Conservation (phyloP, 208 protist genomes). For the Leishmania braziliensis region DNA sequence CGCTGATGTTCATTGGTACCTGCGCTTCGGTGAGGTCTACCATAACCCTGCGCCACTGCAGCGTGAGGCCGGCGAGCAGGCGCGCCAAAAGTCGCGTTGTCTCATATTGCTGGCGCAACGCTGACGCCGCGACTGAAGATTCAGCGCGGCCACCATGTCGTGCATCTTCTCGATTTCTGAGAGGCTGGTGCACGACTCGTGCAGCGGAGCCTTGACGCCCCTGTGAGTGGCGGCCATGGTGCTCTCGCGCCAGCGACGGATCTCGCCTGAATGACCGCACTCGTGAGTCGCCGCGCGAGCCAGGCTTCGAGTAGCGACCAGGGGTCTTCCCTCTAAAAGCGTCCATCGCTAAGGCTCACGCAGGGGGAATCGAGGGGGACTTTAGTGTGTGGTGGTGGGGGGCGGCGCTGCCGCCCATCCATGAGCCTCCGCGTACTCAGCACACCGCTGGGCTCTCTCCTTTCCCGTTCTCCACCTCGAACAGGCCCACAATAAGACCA, state of each 20-base stretch:
- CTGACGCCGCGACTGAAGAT: slow-evolving; percentile 1
- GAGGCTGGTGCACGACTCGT: not conserved
- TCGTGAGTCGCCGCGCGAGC: not conserved
- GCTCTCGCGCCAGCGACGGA: not conserved
- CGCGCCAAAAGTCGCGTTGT: slow-evolving; percentile 22
- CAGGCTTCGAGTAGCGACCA: not conserved
- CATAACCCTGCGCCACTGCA: slow-evolving; percentile 28
- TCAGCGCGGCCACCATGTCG: not conserved
- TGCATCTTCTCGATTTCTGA: not conserved
- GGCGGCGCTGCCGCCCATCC: not conserved
- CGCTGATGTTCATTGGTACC: not conserved
- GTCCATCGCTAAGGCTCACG: not conserved
- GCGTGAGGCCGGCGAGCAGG: slow-evolving; percentile 25
- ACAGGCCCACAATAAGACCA: too few relatives aligned
- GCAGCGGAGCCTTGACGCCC: not conserved
- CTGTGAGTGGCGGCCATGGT: not conserved
- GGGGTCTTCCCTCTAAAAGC: not conserved
- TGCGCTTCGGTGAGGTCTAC: slow-evolving; percentile 4
- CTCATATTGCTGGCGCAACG: slow-evolving; percentile 22
- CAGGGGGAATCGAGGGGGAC: not conserved
- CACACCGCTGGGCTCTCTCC: not conserved
- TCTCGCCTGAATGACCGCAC: not conserved
- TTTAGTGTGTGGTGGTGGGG: not conserved
- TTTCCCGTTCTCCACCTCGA: not conserved
- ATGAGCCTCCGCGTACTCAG: not conserved